Base-by-base conservation (phyloP, 2,329 filamentous ascomycete species). In the Chaetomium sp. region DNA sequence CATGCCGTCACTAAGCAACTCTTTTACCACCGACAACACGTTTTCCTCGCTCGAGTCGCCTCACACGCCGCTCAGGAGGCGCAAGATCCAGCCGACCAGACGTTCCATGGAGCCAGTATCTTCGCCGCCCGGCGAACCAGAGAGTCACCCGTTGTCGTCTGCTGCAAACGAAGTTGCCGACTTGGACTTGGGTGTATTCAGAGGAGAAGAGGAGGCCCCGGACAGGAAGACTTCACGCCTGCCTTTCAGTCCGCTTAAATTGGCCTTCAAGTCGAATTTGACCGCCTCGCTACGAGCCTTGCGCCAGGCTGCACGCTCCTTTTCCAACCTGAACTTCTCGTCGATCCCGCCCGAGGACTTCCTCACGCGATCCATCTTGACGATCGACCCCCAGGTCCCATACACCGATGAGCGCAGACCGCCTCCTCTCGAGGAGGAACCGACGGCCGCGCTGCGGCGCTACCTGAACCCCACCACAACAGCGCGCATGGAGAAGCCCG, bases 381-480 rank as follows among this genome's bases (percentile, higher is more conserved):
- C 87, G 25, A 87, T 90, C 66, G 86, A 89, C 71, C 85, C 87
- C 25, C 81, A 83, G 61, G 85, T 89, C 21, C 87, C 87, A 1
- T 90, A 87, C 72, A 86, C 87, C 7, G 87, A 90, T 70, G 87
- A 90, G 76, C 84, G 86, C 57, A 83, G 87, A 69, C 87, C 87
- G 4, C 86, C 86, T 4, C 80, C 83, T 1, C 78, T 87, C 5
- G 83, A 86, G 63, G 87, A 89, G 71, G 85, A 87, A 68, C 87
- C 87, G 12, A 88, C 86, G 47, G 85, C 87, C 63, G 87, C 85
- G 35, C 79, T 90, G 69, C 85, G 87, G 51, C 85, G 87, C 55
- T 90, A 90, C 70, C 79, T 90, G 23, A 90, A 90, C 72, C 87
- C 87, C 9, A 86, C 85, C 1, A 86, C 81, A 21, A 80, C 77